These are phyloP conservation scores for Ceratocystis diversiconidia DNA, from an alignment of 2,329 filamentous ascomycete species.

Conservation along the genomic window DNA sequence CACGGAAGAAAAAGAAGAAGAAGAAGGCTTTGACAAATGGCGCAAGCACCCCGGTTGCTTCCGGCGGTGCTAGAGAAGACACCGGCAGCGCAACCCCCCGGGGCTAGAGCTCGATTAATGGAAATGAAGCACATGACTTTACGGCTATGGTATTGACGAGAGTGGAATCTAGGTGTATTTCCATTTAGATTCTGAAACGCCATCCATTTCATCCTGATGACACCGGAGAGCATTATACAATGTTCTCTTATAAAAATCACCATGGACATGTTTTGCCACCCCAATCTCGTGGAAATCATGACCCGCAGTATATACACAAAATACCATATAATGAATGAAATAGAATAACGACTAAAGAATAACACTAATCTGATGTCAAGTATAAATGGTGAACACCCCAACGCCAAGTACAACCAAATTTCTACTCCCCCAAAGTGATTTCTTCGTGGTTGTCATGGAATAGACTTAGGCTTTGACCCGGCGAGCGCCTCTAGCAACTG, in stretches of 20 bases:
- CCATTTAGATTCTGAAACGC: too few species aligned
- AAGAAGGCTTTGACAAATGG: conserved; percentile 41
- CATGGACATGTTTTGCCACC: not conserved
- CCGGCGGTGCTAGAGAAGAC: conserved; percentile 36
- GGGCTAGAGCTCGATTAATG: conserved; percentile 21
- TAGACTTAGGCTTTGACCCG: conserved; percentile 25
- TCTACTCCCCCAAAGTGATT: not conserved
- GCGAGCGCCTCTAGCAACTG: conserved; percentile 40
- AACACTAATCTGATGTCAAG: not conserved
- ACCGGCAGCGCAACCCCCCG: conserved; percentile 48
- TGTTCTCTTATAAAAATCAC: not conserved
- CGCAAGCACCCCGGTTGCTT: conserved; percentile 11
- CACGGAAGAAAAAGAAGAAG: conserved; percentile 62
- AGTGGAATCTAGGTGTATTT: not conserved
- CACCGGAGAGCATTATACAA: too few species aligned
- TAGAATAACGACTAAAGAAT: conserved; percentile 4
- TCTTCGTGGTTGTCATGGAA: conserved; percentile 22
- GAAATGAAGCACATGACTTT: not conserved
- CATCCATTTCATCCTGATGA: too few species aligned
- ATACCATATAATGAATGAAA: not conserved
- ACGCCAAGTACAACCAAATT: not conserved
- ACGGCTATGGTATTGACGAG: not conserved
- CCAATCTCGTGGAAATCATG: not conserved
- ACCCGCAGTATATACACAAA: not conserved
- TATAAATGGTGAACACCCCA: not conserved